Base-by-base conservation (phyloP, 139 green algal species). In the Chlamydomonas schloesseri region DNA sequence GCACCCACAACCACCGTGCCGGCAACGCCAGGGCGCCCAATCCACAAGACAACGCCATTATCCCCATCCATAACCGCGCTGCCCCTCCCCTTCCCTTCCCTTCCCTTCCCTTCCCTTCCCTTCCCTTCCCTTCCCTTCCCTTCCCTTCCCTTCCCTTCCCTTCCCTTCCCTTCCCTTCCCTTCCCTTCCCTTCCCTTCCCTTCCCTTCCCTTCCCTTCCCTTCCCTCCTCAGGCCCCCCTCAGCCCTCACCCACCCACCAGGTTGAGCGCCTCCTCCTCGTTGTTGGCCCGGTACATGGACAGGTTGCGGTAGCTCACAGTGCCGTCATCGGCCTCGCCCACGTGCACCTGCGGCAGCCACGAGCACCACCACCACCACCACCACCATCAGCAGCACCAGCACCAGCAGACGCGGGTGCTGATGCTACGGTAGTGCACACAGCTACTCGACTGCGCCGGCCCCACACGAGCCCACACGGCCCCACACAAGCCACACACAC, bases 201-300 rank as follows among this genome's bases (percentile, higher is more conserved):
- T 6, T n/a, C n/a, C 15, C 15, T 50, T 8, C 42, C 42, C 42
- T 13, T 50, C 42, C 42, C 42, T 50, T 8, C 42, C 42, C 42
- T 13, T 62, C 21, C 37, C 37, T 64, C 31, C 18, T 6, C 33
- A 34, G 21, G 4, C 15, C 33, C 37, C 6, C 71, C 31, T 18
- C 18, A 0, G 24, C 5, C 24, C 18, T n/a, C n/a, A n/a, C n/a
- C n/a, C 87, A n/a, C n/a, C n/a, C 80, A 97, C 93, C 92, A 98
- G 90, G 89, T 98, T 98, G 31, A 99, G 91, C 21, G 97, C 97
- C 33, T 98, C 95, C 86, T 98, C 97, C 91, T 98, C 97, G 42
- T 82, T 96, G 71, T 82, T 89, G 17, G 93, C 93, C 23, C 90
- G 79, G 88, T 97, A 94, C 50, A 94, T 84, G 24, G 87, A 93